Base-by-base conservation (phyloP, 768 basidiomycete genomes). In the Auriscalpium microsporum region DNA sequence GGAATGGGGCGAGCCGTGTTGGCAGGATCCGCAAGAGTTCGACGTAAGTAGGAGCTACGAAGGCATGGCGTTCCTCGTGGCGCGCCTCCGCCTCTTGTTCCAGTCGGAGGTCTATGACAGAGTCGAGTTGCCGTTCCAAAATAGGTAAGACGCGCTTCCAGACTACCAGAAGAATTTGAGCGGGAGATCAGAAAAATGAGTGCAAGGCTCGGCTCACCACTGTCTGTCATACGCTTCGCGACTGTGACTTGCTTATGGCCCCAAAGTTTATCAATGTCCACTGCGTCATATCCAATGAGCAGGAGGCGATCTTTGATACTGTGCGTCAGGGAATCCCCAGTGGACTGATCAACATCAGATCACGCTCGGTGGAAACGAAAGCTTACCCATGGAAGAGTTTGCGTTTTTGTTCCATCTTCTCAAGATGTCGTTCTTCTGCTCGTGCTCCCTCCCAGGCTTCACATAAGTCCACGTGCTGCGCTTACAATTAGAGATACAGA, bases 141-240 rank as follows among this genome's bases (percentile, higher is more conserved):
- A 42, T 42, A 4, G 40, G 40, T 13, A 42, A 42, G 17, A 42
- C 17, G 40, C 40, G 40, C 17, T 13, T 42, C 40, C 40, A 42
- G 40, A 42, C 40, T 42, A 7, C 28, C 14, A 42, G 17, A 17
- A 42, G 14, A 42, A 42, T 42, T 42, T 10, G 10, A n/a, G n/a
- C 10, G 10, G n/a, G 10, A 2, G n/a, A 42, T n/a, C 11, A 42
- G 40, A 42, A 42, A 42, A 9, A 13, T 13, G 17, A 42, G 40
- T 17, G 13, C 4, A 13, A 42, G 14, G 40, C 13, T 17, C 17
- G 37, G 46, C 23, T 28, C 45, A 58, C 58, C 50, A 36, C 58
- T 55, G 51, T 56, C 38, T 11, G 58, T 42, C 47, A 58, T 56
- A 11, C 55, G 50, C 51, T 56, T 58, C 21, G 54, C 51, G 8